Conservation (phyloP, 352 stramenopile genomes). For the Phytophthora sp. region DNA sequence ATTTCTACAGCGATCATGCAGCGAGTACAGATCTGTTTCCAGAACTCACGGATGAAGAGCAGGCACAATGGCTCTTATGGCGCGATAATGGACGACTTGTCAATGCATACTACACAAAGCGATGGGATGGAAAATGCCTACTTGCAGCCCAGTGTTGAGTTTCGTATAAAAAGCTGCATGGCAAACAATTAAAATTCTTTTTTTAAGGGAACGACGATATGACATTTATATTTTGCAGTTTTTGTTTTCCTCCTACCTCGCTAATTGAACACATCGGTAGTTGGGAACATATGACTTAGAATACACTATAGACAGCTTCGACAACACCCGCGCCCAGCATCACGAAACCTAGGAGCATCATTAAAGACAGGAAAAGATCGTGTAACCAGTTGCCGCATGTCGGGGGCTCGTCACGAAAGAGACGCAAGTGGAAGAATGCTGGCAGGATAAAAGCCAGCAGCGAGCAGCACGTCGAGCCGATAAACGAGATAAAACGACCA, state of each 20-base stretch:
- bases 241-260: no score
- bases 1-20: slow-evolving; percentile 46
- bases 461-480: slow-evolving; percentile 91
- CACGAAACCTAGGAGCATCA: slow-evolving; percentile 43
- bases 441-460: slow-evolving; percentile 91
- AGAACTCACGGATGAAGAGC: not conserved
- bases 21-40: slow-evolving; percentile 19
- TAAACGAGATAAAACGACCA: slow-evolving; percentile 91
- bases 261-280: no score
- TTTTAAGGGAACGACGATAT: slow-evolving; percentile 29
- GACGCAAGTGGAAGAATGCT: slow-evolving; percentile 81
- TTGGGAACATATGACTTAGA: no score
- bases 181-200: no score
- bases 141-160: slow-evolving; percentile 23
- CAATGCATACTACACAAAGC: slow-evolving; percentile 10
- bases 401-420: slow-evolving; percentile 54
- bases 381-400: slow-evolving; percentile 29
- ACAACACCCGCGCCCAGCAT: slow-evolving; percentile 48
- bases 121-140: slow-evolving; percentile 10
- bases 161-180: no score
- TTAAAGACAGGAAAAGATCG: slow-evolving; percentile 41
- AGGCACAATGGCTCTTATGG: not conserved
- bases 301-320: slow-evolving; percentile 36
- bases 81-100: not conserved
- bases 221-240: slow-evolving; percentile 1